A percentile compares a stretch with the other conserved stretches of the same genome.
These are phyloP conservation scores for Podaxis pistillaris DNA, from an alignment of 768 basidiomycete genomes.

Conservation along the genomic window DNA sequence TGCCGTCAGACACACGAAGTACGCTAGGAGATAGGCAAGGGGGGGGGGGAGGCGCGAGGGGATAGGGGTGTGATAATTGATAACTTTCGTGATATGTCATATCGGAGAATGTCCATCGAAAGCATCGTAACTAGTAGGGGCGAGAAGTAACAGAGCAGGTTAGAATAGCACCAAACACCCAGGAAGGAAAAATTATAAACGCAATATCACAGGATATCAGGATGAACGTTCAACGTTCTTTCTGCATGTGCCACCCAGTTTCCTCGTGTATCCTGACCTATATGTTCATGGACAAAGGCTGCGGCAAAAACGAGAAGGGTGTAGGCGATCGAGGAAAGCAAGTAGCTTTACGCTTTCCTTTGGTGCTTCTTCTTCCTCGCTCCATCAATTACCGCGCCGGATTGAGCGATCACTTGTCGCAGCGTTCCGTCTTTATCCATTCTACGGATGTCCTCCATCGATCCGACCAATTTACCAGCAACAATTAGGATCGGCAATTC, in stretches of 20 bases:
- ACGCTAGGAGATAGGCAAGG: not conserved
- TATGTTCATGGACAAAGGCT: no score
- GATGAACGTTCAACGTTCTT: not conserved
- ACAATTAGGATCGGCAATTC: slow-evolving; percentile 69
- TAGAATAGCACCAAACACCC: not conserved
- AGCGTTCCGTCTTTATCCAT: slow-evolving; percentile 53
- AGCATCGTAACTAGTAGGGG: not conserved
- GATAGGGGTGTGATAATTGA: not conserved
- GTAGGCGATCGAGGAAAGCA: not conserved
- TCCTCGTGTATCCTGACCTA: not conserved
- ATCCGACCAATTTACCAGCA: slow-evolving; percentile 58
- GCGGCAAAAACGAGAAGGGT: not conserved
- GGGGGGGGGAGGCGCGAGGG: no score
- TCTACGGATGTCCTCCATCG: slow-evolving; percentile 49
- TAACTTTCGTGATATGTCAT: slow-evolving; percentile 4
- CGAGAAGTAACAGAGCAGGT: not conserved
- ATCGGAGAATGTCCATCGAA: slow-evolving; percentile 1
- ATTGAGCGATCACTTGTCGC: slow-evolving; percentile 42
- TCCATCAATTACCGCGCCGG: slow-evolving; percentile 57
- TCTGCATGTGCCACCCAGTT: not conserved
- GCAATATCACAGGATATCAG: not conserved
- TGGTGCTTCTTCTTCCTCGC: slow-evolving; percentile 45
- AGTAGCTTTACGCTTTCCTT: not conserved
- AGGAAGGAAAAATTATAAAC: not conserved
- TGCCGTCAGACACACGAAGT: not conserved